These are phyloP conservation scores for Hypoxylon sp. DNA, from an alignment of 2,329 filamentous ascomycete genomes.

Conservation along the genomic window DNA sequence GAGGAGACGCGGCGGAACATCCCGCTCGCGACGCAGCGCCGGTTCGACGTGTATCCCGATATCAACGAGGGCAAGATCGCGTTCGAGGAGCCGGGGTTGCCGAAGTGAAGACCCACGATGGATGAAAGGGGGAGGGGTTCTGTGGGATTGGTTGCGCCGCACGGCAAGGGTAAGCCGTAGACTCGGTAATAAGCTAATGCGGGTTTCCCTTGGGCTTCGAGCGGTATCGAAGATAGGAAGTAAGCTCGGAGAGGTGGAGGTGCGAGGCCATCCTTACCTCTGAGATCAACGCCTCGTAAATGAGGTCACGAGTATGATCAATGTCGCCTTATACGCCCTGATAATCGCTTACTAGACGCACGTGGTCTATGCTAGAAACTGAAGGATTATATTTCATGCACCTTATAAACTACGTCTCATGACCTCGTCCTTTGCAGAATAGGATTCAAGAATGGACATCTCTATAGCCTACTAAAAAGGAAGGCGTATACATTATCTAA, in stretches of 20 bases:
- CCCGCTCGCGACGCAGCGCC: conserved; percentile 83
- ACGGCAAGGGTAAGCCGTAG: not conserved
- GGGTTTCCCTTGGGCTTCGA: not conserved
- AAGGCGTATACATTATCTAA: not conserved
- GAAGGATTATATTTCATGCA: no score
- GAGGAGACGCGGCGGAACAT: conserved; percentile 84
- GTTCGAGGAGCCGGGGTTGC: conserved; percentile 47
- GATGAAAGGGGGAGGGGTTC: not conserved
- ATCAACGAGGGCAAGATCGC: conserved; percentile 73
- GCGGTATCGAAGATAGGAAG: not conserved
- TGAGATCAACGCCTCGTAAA: not conserved
- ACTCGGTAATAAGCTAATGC: not conserved
- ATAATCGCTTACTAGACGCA: not conserved
- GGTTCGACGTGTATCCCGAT: conserved; percentile 97
- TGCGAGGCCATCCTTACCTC: not conserved
- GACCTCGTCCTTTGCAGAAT: not conserved
- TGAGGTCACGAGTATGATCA: not conserved
- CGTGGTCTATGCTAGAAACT: not conserved
- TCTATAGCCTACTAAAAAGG: not conserved
- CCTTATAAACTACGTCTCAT: not conserved
- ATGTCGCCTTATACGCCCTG: not conserved
- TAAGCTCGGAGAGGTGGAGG: not conserved
- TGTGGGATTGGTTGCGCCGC: not conserved
- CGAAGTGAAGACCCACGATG: conserved; percentile 27
- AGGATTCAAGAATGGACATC: not conserved